A percentile compares a stretch with the other conserved stretches of the same genome.
phyloP scores from a whole-genome alignment of 2,329 filamentous ascomycete species.

The Fusarium acutatum region DNA sequence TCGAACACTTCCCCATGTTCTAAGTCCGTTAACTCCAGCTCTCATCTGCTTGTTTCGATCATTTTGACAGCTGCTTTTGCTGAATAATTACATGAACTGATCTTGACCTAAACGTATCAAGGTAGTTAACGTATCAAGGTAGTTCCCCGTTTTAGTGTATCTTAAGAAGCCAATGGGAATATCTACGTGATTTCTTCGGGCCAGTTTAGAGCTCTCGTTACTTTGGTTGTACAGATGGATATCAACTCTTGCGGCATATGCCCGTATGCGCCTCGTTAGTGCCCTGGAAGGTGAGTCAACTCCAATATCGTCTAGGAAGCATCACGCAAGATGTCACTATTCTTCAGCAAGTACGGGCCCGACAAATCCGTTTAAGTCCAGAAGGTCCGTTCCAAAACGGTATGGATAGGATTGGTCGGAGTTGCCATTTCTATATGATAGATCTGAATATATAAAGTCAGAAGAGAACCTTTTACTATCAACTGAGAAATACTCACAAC shows the following conservation, averaged over 20 bases:
- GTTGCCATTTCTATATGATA: not conserved
- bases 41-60: not conserved
- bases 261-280: not conserved
- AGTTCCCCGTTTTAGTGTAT: not conserved
- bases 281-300: not conserved
- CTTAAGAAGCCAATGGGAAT: not conserved
- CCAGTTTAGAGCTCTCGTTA: not conserved
- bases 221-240: too few species aligned
- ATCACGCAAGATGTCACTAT: not conserved
- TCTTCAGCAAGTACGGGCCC: not conserved
- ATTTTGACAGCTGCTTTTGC: not conserved
- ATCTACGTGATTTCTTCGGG: not conserved
- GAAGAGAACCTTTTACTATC: not conserved
- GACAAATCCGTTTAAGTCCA: not conserved
- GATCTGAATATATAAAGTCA: not conserved
- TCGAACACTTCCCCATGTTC: not conserved
- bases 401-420: not conserved
- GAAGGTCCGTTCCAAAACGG: constrained; percentile 1
- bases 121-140: not conserved
- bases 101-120: not conserved
- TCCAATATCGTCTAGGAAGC: not conserved
- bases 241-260: not conserved
- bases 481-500: not conserved
- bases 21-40: not conserved
- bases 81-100: not conserved